Conservation (phyloP, 352 stramenopile genomes). For the Phytophthora sojae region DNA sequence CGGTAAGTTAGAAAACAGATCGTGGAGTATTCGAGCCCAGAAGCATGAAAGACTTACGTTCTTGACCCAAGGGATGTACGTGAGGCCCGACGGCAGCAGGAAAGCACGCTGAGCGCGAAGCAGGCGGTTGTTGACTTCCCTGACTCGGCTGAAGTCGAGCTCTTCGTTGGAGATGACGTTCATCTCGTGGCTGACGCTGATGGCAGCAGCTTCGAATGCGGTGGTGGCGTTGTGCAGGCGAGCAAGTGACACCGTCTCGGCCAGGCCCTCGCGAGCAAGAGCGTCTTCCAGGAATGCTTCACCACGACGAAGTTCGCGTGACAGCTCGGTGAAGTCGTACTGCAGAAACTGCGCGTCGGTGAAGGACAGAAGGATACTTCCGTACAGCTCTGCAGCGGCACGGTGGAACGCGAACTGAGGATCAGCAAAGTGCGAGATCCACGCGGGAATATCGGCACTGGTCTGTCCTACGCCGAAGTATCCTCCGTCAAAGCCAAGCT, state of each 20-base stretch:
- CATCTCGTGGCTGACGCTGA: slow-evolving; percentile 66
- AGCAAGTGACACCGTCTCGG: slow-evolving; percentile 43
- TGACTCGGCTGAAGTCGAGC: slow-evolving; percentile 79
- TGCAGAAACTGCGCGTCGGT: slow-evolving; percentile 85
- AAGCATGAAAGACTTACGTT: slow-evolving; percentile 58
- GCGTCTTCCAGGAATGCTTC: slow-evolving; percentile 63
- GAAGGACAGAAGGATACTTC: slow-evolving; percentile 78
- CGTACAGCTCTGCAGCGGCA: slow-evolving; percentile 80
- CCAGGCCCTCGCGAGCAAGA: slow-evolving; percentile 45
- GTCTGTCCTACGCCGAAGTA: slow-evolving; percentile 74
- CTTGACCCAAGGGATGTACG: slow-evolving; percentile 84
- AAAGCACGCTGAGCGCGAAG: slow-evolving; percentile 87
- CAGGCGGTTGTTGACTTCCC: slow-evolving; percentile 86
- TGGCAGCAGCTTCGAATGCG: slow-evolving; percentile 66
- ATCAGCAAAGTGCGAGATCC: slow-evolving; percentile 82
- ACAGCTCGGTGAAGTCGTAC: slow-evolving; percentile 87
- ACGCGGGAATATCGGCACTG: slow-evolving; percentile 71
- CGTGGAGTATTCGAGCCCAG: not conserved
- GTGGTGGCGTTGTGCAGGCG: slow-evolving; percentile 68
- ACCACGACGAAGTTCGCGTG: slow-evolving; percentile 70
- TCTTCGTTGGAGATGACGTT: slow-evolving; percentile 64
- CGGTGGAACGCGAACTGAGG: slow-evolving; percentile 78
- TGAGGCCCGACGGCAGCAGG: slow-evolving; percentile 68
- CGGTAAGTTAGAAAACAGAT: slow-evolving; percentile 13
- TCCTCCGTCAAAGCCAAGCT: slow-evolving; percentile 74